Conservation (phyloP, 495 filamentous ascomycete species). For the Penicillium alfredii region DNA sequence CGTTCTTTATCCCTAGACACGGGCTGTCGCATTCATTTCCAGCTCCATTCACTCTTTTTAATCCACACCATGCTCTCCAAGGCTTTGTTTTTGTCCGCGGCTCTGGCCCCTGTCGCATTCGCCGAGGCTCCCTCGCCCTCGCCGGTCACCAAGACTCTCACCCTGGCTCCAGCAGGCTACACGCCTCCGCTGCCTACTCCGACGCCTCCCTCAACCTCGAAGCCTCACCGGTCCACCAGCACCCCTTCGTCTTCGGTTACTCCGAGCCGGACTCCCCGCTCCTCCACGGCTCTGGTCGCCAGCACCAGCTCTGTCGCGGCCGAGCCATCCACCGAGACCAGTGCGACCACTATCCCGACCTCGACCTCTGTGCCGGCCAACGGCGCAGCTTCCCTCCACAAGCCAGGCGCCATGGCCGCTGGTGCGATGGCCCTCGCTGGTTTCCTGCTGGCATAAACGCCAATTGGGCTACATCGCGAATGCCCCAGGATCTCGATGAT, state of each 20-base stretch:
- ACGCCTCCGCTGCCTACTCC: conserved; percentile 20
- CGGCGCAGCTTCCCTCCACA: conserved; percentile 26
- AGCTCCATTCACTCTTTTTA: conserved; percentile 37
- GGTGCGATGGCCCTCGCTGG: conserved; percentile 41
- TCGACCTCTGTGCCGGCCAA: conserved; percentile 22
- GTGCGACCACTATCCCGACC: conserved; percentile 18
- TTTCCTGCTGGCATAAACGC: conserved; percentile 36
- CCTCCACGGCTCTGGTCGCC: conserved; percentile 15
- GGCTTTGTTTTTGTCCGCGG: conserved; percentile 27
- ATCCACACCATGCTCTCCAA: too few relatives aligned
- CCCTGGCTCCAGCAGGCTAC: conserved; percentile 29
- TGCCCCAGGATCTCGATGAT: conserved; percentile 17
- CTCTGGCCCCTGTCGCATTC: conserved; percentile 29
- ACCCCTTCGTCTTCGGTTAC: conserved; percentile 15
- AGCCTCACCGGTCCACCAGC: conserved; percentile 15
- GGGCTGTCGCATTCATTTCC: conserved; percentile 37
- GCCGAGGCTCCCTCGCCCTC: conserved; percentile 21
- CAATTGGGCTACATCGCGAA: too few relatives aligned
- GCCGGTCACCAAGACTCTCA: conserved; percentile 24
- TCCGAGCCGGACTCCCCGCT: conserved; percentile 12
- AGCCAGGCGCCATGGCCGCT: conserved; percentile 30
- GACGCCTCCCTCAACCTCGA: conserved; percentile 18
- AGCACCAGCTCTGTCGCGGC: conserved; percentile 3
- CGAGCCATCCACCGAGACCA: conserved; percentile 3
- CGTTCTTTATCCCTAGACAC: conserved; percentile 23